Evolutionary conservation across 352 stramenopile species (phyloP), one percentile per base, ranked within the genome.

Genomic region (Hyaloperonospora brassicae): DNA sequence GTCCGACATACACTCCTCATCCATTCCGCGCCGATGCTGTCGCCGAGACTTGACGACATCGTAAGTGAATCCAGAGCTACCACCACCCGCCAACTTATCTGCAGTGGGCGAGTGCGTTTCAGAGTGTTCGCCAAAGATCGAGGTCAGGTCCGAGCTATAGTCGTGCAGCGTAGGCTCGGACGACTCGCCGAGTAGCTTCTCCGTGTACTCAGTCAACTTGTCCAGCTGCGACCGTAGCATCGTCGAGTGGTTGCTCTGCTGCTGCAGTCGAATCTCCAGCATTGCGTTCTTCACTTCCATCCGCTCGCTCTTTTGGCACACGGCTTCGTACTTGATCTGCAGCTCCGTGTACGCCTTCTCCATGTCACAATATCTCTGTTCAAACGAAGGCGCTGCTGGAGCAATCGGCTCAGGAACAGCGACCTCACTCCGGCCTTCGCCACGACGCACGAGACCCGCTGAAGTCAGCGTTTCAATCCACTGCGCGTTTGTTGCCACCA

Each of bases 401-500:
- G 45, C 39, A 13, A 64, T 50, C 24, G 50, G 48, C 9, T 74
- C 66, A 11, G 56, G 66, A 55, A 67, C 31, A n/a, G 57, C 60
- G 12, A 49, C 13, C 8, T 59, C 53, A 48, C 52, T 66, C 43
- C 57, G 43, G 64, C 62, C 55, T 13, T 7, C 45, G 9, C 27
- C 4, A 8, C 27, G 27, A 34, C 24, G 45, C 12, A 55, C 40
- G 34, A 70, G 52, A 49, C 65, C 55, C 25, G 46, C 69, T 55
- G 58, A 68, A 24, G 65, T 62, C 3, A 84, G 61, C 38, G 77
- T 66, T 50, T 77, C 70, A 46, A 89, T 86, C 76, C 76, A 89
- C 21, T 83, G 74, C 17, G 76, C 64, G 56, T 89, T 89, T 23
- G 74, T 86, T 23, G 68, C 76, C 40, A 89, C 74, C 76, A 87